phyloP scores from a whole-genome alignment of 108 stramenopile species.

The Cyclotella sp. region DNA sequence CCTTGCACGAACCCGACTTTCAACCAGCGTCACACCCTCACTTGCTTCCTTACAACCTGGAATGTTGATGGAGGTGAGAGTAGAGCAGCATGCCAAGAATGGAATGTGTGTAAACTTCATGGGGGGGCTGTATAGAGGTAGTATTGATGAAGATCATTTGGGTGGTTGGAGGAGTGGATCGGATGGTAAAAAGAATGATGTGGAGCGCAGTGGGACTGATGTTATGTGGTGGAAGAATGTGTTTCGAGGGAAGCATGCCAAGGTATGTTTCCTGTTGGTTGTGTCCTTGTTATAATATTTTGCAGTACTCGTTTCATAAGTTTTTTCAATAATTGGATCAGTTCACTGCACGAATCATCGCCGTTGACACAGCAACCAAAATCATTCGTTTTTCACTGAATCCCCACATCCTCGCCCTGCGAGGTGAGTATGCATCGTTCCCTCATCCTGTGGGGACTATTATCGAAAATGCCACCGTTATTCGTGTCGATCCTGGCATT shows the following conservation, averaged over 20 bases:
- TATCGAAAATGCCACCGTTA: conserved; percentile 70
- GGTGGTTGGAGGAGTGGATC: conserved; percentile 52
- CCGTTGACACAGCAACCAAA: conserved; percentile 78
- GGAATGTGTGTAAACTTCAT: conserved; percentile 82
- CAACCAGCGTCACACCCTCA: conserved; percentile 38
- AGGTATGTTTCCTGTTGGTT: conserved; percentile 31
- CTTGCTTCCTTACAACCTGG: conserved; percentile 69
- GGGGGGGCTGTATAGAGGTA: conserved; percentile 76
- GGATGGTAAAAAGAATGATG: conserved; percentile 6
- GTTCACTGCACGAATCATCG: conserved; percentile 80
- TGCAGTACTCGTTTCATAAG: background rate
- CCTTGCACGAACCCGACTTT: conserved; percentile 20
- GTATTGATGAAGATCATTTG: conserved; percentile 73
- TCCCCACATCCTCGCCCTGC: conserved; percentile 68
- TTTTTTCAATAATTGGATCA: conserved; percentile 2
- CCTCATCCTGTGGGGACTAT: conserved; percentile 61
- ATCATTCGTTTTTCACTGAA: conserved; percentile 79
- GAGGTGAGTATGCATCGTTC: conserved; percentile 28
- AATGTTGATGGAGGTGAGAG: conserved; percentile 64
- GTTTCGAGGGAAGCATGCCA: conserved; percentile 44
- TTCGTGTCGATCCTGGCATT: conserved; percentile 84
- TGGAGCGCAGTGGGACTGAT: conserved; percentile 3
- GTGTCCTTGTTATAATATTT: conserved; percentile 1
- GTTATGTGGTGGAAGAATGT: conserved; percentile 59
- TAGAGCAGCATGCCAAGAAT: conserved; percentile 80